These are phyloP conservation scores for Sporothrix schenckii DNA, from an alignment of 2,329 filamentous ascomycete genomes.

Conservation along the genomic window DNA sequence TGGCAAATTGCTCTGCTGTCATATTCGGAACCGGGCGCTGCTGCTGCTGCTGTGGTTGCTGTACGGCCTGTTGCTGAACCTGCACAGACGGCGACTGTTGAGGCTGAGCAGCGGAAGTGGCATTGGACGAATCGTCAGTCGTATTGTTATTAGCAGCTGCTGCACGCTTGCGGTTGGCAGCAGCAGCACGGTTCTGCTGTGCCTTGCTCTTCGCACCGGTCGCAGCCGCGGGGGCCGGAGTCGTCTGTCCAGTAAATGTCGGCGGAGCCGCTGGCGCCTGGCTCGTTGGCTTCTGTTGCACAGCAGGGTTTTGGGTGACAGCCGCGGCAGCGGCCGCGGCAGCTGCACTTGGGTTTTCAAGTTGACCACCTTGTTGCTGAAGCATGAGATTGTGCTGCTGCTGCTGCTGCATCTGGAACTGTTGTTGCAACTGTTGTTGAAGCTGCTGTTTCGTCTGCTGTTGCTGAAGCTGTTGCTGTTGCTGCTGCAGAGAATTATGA, in stretches of 20 bases:
- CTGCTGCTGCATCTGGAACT: slow-evolving; percentile 32
- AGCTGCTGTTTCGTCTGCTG: slow-evolving; percentile 37
- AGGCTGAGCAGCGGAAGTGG: neutral
- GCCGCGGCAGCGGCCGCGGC: slow-evolving; percentile 26
- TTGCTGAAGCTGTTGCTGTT: slow-evolving; percentile 37
- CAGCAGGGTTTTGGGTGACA: slow-evolving; percentile 19
- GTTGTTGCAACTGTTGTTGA: slow-evolving; percentile 31
- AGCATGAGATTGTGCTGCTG: slow-evolving; percentile 34
- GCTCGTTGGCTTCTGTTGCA: slow-evolving; percentile 15
- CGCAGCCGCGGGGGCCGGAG: neutral
- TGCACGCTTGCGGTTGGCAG: slow-evolving; percentile 33
- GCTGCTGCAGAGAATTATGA: slow-evolving; percentile 27
- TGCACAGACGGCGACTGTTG: slow-evolving; percentile 30
- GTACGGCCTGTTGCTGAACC: slow-evolving; percentile 34
- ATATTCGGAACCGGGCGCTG: slow-evolving; percentile 40
- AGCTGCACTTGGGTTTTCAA: slow-evolving; percentile 32
- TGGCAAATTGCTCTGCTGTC: slow-evolving; percentile 47
- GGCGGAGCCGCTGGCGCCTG: neutral
- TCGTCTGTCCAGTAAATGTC: neutral
- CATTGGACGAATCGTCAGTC: slow-evolving; percentile 25
- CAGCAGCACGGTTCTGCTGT: slow-evolving; percentile 30
- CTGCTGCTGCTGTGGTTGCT: slow-evolving; percentile 38
- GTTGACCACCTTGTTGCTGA: slow-evolving; percentile 37
- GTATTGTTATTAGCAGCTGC: neutral
- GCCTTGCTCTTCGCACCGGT: slow-evolving; percentile 24